Evolutionary conservation across 306 rosid genomes (phyloP), one percentile per base, ranked within the genome.

Genomic region (Malus fusca): DNA sequence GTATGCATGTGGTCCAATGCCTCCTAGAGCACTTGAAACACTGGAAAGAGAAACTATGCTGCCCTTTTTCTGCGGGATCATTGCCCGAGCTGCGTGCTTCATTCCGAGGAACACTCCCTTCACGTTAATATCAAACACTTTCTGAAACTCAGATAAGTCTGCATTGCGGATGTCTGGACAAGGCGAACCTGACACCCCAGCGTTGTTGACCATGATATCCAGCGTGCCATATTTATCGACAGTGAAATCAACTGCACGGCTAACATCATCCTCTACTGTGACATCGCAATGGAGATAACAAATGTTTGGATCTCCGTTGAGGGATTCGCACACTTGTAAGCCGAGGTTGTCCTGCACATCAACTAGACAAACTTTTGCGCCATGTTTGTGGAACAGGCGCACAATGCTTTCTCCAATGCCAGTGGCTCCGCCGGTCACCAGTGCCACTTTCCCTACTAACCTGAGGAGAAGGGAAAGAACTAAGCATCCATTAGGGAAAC

Each of bases 401-500:
- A 81, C 88, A 25, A 94, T 88, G 88, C 93, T 87, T 81, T 90
- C 96, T 55, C 98, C 98, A 66, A 94, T 91, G 52, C 98, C 98
- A 25, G 85, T 68, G 64, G 98, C 98, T 53, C 98, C 97, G 6
- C 98, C 97, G 0, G 98, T 91, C 22, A 94, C 89, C 81, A 94
- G 65, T 74, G 98, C 96, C 80, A 94, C 97, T 81, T 91, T 94
- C 71, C 95, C 96, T 69, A 74, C 66, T 75, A 92, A 79, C 81
- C 98, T 91, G 81, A 76, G 52, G 75, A n/a, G 42, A 51, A 75
- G 59, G 66, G 6, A 75, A 56, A 28, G 4, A 62, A 46, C 23
- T 5, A 12, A 40, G 31, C 15, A 63, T 8, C 21, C 11, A 40
- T 37, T 23, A 67, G 25, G 23, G 43, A 56, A 37, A 51, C 55